Evolutionary conservation across 495 filamentous ascomycete species (phyloP), one percentile per base, ranked within the genome.

Genomic region (Penicillium samsonianum): DNA sequence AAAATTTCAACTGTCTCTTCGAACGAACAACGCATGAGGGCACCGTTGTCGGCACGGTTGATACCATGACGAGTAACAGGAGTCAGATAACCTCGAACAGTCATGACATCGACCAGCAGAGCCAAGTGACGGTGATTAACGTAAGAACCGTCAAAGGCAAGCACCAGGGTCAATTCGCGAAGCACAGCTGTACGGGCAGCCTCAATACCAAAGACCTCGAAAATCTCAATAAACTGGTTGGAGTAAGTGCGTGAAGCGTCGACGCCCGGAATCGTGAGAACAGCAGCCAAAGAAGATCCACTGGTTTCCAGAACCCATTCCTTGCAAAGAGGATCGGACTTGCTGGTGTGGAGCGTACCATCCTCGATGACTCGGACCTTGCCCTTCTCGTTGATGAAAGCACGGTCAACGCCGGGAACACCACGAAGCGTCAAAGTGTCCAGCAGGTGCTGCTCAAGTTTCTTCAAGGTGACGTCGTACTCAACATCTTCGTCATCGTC

Each of bases 1-100:
- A 99, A 78, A 76, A 99, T 99, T 69, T 99, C 94, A 31, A 99
- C 94, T 0, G 94, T 99, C 66, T 99, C 95, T 76, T 99, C 94
- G 75, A 99, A 99, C 9, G 94, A 99, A 80, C 94, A 99, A 68
- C 94, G 87, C 94, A 99, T 99, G 65, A 99, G 79, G 2, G 94
- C 94, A 78, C 94, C 94, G 46, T 95, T 99, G 65, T 99, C 95
- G 12, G 91, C 89, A 62, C 95, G 85, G 75, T 99, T 99, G 74
- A 99, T 99, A 77, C 94, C 94, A 60, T 98, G 95, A 72, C 94
- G 91, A 55, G 94, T 98, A 52, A 98, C 92, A 6, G 94, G 92
- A 71, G 96, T 96, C 62, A 99, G 81, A 62, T 88, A 87, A 45
- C 94, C 94, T 44, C 94, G 85, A 50, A 92, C 89, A 17, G 92